These are phyloP conservation scores for Cercospora janseana DNA, from an alignment of 2,329 filamentous ascomycete genomes.

Conservation along the genomic window DNA sequence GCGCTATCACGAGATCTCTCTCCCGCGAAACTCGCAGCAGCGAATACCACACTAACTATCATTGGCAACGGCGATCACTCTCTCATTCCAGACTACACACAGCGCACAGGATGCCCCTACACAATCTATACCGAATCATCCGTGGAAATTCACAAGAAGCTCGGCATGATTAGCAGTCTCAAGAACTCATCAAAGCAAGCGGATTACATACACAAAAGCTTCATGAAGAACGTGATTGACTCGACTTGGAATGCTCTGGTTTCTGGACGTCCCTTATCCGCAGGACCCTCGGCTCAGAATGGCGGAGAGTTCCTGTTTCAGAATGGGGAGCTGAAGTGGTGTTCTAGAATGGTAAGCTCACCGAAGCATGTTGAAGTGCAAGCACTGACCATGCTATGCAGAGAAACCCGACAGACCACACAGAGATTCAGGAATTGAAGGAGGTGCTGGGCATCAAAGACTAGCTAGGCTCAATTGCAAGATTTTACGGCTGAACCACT, in stretches of 20 bases:
- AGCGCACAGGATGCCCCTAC: slow-evolving; percentile 34
- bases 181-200: slow-evolving; percentile 8
- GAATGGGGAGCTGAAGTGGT: slow-evolving; percentile 37
- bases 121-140: slow-evolving; percentile 37
- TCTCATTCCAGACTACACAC: slow-evolving; percentile 34
- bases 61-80: slow-evolving; percentile 39
- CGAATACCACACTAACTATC: slow-evolving; percentile 33
- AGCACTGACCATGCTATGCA: slow-evolving; percentile 32
- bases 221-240: slow-evolving; percentile 24
- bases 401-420: slow-evolving; percentile 38
- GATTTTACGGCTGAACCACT: no score
- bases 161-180: slow-evolving; percentile 35
- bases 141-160: slow-evolving; percentile 34
- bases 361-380: neutral
- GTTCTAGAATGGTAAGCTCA: slow-evolving; percentile 12
- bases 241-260: slow-evolving; percentile 30
- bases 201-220: slow-evolving; percentile 23
- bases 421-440: slow-evolving; percentile 37
- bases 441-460: slow-evolving; percentile 33
- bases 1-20: slow-evolving; percentile 32
- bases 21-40: slow-evolving; percentile 22
- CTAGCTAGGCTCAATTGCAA: neutral
- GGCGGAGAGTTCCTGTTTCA: slow-evolving; percentile 43
- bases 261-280: slow-evolving; percentile 25
- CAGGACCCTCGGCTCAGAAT: slow-evolving; percentile 32